Conservation (phyloP, 2,329 filamentous ascomycete genomes). For the Colletotrichum sidae region DNA sequence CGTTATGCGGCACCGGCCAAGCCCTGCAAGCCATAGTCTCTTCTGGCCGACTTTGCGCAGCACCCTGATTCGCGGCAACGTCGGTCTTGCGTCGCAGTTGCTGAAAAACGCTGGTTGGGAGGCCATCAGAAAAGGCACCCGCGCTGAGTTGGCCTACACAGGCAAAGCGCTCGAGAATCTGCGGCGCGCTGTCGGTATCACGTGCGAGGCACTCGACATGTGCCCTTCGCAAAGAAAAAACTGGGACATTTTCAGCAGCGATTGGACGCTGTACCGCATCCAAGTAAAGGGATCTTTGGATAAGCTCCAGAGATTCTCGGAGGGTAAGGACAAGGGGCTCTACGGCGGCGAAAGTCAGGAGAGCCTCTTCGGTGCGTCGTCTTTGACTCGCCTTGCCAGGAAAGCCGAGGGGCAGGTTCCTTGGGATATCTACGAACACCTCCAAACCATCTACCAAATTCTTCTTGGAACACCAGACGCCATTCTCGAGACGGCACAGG, state of each 20-base stretch:
- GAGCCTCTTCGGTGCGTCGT: slow-evolving; percentile 56
- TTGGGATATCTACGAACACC: slow-evolving; percentile 88
- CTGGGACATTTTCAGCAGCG: slow-evolving; percentile 85
- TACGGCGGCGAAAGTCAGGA: slow-evolving; percentile 44
- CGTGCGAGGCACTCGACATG: slow-evolving; percentile 75
- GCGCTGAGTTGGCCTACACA: slow-evolving; percentile 75
- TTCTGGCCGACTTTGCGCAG: slow-evolving; percentile 91
- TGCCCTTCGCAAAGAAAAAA: slow-evolving; percentile 78
- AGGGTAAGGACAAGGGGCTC: slow-evolving; percentile 70
- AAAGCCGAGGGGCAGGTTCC: slow-evolving; percentile 89
- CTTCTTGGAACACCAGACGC: slow-evolving; percentile 80
- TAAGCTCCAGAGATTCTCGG: slow-evolving; percentile 81
- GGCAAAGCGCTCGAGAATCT: slow-evolving; percentile 84
- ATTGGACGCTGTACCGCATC: slow-evolving; percentile 87
- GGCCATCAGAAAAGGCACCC: slow-evolving; percentile 75
- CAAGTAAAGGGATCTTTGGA: slow-evolving; percentile 76
- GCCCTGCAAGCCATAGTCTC: slow-evolving; percentile 78
- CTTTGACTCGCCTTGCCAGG: slow-evolving; percentile 74
- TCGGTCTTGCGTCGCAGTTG: slow-evolving; percentile 73
- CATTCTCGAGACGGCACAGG: slow-evolving; percentile 81
- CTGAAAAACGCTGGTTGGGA: slow-evolving; percentile 83
- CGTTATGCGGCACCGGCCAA: slow-evolving; percentile 73
- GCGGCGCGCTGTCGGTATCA: slow-evolving; percentile 75
- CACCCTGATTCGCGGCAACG: slow-evolving; percentile 79
- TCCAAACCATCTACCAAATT: slow-evolving; percentile 84